Evolutionary conservation across 768 basidiomycete species (phyloP).

Genomic region (Daedalea quercina): DNA sequence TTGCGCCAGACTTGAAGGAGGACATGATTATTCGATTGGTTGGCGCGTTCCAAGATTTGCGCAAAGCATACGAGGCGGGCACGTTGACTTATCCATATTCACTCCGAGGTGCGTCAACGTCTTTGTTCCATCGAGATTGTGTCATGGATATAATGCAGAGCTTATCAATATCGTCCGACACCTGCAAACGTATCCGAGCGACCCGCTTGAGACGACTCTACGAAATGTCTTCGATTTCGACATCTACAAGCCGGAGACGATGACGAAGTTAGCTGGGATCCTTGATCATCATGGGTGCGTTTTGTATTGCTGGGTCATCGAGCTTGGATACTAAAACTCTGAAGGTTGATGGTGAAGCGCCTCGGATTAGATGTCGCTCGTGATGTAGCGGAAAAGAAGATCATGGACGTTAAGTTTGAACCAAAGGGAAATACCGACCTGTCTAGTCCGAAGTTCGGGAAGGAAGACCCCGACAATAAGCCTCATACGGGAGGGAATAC

Average conservation of each 20-base stretch:
- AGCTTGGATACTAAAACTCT: not conserved
- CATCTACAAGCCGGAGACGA: constrained; percentile 58
- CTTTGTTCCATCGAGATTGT: not conserved
- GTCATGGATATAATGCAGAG: constrained; percentile 29
- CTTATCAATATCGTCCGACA: constrained; percentile 61
- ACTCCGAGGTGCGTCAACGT: constrained; percentile 41
- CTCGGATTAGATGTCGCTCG: constrained; percentile 54
- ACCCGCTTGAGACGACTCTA: constrained; percentile 50
- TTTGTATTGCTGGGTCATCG: not conserved
- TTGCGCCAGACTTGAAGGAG: constrained; percentile 53
- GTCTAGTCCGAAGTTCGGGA: constrained; percentile 51
- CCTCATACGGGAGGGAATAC: constrained; percentile 53
- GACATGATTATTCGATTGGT: constrained; percentile 52
- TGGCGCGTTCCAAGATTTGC: constrained; percentile 57
- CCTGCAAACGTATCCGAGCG: constrained; percentile 52
- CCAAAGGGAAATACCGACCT: constrained; percentile 43
- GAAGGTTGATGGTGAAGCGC: constrained; percentile 44
- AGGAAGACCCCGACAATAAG: constrained; percentile 50
- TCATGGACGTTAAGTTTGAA: constrained; percentile 51
- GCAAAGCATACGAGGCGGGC: constrained; percentile 51
- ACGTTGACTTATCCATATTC: constrained; percentile 62
- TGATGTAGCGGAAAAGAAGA: constrained; percentile 40
- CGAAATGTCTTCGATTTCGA: constrained; percentile 70
- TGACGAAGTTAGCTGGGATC: constrained; percentile 52
- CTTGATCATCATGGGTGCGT: constrained; percentile 55